Evolutionary conservation across 2,329 filamentous ascomycete genomes (phyloP), one percentile per base, ranked within the genome.

Genomic region (Microcyclospora tardicrescens): DNA sequence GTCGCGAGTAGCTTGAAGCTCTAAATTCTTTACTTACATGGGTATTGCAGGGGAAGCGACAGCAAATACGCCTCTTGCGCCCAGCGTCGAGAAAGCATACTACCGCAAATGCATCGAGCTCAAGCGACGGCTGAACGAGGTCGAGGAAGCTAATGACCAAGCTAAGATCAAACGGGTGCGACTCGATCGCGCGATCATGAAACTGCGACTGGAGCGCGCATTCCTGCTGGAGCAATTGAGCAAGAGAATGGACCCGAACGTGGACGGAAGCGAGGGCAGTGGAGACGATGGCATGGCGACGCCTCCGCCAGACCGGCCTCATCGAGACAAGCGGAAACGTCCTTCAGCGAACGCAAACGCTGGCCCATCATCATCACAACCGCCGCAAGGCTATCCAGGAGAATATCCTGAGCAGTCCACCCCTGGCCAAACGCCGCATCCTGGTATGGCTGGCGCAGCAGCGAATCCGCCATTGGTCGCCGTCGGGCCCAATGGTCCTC

Each of bases 51-150:
- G 19, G 8, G 19, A 24, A 24, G 19, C 19, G 19, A 24, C 19
- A 4, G 19, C 8, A 24, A 24, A 24, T 8, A 59, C 59, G n/a
- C 58, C 68, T 10, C 72, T 79, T 40, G 85, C 89, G 14, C 89
- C 91, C 12, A 93, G 86, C 12, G 86, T 96, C 46, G 89, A 98
- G 63, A 81, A 89, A 59, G 87, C 89, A 36, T 98, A 96, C 64
- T 86, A 91, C 54, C 77, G 84, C 48, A 96, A 98, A 75, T 96
- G 89, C 62, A 85, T 95, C 58, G 83, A 93, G 53, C 75, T 98
- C 15, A 93, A 93, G 65, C 82, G 84, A 53, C 82, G 91, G 44
- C 84, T 91, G 47, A 82, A 79, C 59, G 87, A 95, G 60, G 84
- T 96, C 52, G 87, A 96, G 60, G 79, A 85, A 43, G 81, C 85